phyloP scores from a whole-genome alignment of 1,139 yeast species.

The Lodderomyces orthopsilosis region DNA sequence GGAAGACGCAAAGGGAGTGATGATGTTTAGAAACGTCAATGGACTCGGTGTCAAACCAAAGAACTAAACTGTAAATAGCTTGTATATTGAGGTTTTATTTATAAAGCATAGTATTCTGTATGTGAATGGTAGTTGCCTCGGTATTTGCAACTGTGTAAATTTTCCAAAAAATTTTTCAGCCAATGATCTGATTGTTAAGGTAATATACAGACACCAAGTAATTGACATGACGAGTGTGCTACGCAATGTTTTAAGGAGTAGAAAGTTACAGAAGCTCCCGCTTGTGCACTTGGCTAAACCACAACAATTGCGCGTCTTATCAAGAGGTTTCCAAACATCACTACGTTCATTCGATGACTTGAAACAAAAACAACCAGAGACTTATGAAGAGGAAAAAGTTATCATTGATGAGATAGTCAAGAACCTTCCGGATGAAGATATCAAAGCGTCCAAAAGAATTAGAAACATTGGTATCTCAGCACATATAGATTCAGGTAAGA shows the following conservation, averaged over 20 bases:
- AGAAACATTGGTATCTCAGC: slow-evolving; percentile 98
- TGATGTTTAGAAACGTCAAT: slow-evolving; percentile 60
- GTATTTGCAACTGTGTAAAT: neutral
- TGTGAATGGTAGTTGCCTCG: neutral
- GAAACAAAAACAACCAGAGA: slow-evolving; percentile 19
- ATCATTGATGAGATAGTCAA: slow-evolving; percentile 58
- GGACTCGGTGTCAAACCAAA: slow-evolving; percentile 47
- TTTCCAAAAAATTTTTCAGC: slow-evolving; percentile 4
- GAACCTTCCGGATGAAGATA: slow-evolving; percentile 58
- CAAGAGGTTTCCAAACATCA: slow-evolving; percentile 12
- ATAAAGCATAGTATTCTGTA: neutral
- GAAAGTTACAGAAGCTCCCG: neutral
- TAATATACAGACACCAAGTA: neutral
- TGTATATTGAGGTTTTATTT: neutral
- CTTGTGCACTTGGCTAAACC: slow-evolving; percentile 1
- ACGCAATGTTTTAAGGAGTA: slow-evolving; percentile 13
- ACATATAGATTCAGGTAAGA: slow-evolving; percentile 80
- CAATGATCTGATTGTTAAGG: slow-evolving; percentile 1
- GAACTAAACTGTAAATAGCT: slow-evolving; percentile 18
- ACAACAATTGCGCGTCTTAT: neutral
- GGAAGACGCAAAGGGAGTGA: slow-evolving; percentile 54
- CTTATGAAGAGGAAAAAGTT: slow-evolving; percentile 72
- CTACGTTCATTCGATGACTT: slow-evolving; percentile 1
- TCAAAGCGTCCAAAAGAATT: slow-evolving; percentile 52
- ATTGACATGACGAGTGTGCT: slow-evolving; percentile 14